Percentiles rank a stretch among this genome's conserved stretches.
Evolutionary conservation across 495 filamentous ascomycete species (phyloP).

Genomic region (Podospora conica): DNA sequence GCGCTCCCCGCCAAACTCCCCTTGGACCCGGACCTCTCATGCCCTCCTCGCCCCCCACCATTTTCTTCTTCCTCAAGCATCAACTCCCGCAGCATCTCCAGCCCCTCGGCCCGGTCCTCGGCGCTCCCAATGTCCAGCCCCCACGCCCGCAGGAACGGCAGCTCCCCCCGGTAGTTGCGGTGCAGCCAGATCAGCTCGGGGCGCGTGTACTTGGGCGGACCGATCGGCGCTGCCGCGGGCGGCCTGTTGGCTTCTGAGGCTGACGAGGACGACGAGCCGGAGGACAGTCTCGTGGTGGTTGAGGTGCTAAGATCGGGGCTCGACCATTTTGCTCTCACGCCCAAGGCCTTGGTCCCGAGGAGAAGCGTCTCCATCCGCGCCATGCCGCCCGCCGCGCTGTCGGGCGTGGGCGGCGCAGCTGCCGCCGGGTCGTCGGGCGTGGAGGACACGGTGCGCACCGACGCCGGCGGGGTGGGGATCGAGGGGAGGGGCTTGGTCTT

Average conservation of each 20-base stretch:
- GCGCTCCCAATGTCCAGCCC: constrained; percentile 30
- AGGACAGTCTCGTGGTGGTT: no score
- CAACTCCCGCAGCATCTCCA: constrained; percentile 32
- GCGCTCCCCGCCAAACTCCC: not conserved
- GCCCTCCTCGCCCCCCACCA: not conserved
- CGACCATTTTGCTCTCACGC: no score
- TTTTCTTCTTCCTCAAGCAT: constrained; percentile 26
- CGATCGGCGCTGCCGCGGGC: no score
- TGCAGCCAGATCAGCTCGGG: constrained; percentile 38
- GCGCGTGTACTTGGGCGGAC: constrained; percentile 13
- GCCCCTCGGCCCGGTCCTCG: constrained; percentile 29
- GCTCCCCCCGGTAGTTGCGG: constrained; percentile 37
- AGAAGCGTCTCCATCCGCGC: not conserved
- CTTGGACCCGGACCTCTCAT: not conserved
- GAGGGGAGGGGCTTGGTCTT: not conserved
- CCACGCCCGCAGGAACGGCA: constrained; percentile 36
- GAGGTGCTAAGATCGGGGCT: no score
- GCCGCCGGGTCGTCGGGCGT: not conserved
- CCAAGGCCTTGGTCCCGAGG: no score
- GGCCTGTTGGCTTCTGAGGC: not conserved
- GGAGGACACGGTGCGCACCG: not conserved
- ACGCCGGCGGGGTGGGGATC: not conserved
- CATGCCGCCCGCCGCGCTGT: constrained; percentile 5
- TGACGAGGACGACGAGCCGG: no score
- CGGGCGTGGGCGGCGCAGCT: constrained; percentile 17